phyloP scores from a whole-genome alignment of 257 asterid genomes.

The Lycium barbarum region DNA sequence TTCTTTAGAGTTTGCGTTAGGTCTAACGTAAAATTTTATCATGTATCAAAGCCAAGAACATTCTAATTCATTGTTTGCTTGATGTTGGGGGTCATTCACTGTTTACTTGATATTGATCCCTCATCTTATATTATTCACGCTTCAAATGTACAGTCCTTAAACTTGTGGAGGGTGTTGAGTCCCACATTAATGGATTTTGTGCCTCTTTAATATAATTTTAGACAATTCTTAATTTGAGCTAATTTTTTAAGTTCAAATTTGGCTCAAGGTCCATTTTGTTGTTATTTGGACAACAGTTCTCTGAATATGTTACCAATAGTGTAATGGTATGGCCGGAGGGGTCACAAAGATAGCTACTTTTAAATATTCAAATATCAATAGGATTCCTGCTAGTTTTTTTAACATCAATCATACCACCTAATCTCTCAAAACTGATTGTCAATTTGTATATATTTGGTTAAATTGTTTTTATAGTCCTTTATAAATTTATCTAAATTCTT shows the following conservation, averaged over 20 bases:
- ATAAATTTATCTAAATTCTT: too few species aligned
- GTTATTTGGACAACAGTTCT: background rate
- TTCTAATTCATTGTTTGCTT: background rate
- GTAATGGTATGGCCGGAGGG: background rate
- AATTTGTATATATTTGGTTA: background rate
- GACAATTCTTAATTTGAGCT: too few species aligned
- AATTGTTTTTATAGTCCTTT: background rate
- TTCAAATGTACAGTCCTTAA: too few species aligned
- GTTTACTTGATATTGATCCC: too few species aligned
- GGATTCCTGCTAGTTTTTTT: background rate
- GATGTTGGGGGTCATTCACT: too few species aligned
- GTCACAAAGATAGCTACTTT: background rate
- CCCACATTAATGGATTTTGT: too few species aligned
- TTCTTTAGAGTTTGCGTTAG: rapidly evolving
- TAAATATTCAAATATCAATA: background rate
- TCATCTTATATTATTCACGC: too few species aligned
- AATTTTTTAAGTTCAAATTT: too few species aligned
- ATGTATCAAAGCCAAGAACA: background rate
- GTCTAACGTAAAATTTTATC: background rate
- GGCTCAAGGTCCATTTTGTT: too few species aligned
- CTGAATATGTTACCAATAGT: background rate
- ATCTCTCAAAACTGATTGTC: background rate
- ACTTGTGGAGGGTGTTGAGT: too few species aligned
- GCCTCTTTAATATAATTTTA: too few species aligned
- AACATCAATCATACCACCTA: background rate